Percentiles rank a stretch among this genome's conserved stretches.
phyloP scores from a whole-genome alignment of 139 green algal species.

The Parachlorella kessleri region DNA sequence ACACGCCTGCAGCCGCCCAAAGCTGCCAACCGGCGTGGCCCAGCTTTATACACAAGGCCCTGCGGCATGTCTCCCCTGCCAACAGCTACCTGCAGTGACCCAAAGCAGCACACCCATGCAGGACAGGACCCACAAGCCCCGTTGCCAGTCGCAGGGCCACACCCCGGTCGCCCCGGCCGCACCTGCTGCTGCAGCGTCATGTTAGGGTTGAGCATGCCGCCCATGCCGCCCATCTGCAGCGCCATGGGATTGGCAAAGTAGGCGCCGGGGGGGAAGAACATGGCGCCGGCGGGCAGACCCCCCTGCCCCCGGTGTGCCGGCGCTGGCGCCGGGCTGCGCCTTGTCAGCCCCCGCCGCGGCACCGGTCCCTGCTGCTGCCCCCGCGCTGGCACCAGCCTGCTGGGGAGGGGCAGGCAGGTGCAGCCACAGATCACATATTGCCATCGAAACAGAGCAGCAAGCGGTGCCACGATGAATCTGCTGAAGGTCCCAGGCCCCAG shows the following conservation, averaged over 20 bases:
- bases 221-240: background rate
- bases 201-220: background rate
- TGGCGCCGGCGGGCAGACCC: background rate
- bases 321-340: background rate
- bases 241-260: background rate
- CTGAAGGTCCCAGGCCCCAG: too few species aligned
- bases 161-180: too few species aligned
- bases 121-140: background rate
- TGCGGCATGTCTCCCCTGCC: too few species aligned
- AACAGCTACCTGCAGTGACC: too few species aligned
- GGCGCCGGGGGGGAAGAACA: background rate
- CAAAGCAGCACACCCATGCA: background rate
- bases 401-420: background rate
- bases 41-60: too few species aligned
- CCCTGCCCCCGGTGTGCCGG: background rate
- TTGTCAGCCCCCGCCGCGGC: background rate
- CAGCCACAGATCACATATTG: too few species aligned
- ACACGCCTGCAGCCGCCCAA: background rate
- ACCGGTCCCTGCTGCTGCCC: background rate
- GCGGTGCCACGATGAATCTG: background rate
- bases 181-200: background rate
- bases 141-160: background rate
- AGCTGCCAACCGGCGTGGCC: background rate
- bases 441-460: background rate
- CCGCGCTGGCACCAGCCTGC: background rate